phyloP scores from a whole-genome alignment of 1,284 basidiomycete species.

The Ceratobasidium sp. region DNA sequence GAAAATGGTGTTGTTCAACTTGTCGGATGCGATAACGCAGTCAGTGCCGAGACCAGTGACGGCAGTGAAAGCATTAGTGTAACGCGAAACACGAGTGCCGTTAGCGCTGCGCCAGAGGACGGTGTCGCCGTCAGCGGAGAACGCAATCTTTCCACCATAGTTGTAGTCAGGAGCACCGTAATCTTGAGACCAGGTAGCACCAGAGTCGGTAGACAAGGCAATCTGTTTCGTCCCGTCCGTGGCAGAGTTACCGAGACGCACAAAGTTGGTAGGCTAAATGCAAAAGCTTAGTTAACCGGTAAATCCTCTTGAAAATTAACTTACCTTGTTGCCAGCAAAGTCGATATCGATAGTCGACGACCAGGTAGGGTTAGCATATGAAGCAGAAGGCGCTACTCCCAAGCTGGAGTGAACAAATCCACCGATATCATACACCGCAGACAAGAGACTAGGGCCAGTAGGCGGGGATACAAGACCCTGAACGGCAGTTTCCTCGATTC shows the following conservation, averaged over 20 bases:
- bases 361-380: slow-evolving; percentile 67
- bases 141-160: slow-evolving; percentile 68
- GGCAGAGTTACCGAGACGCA: slow-evolving; percentile 63
- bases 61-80: slow-evolving; percentile 63
- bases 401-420: slow-evolving; percentile 69
- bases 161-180: slow-evolving; percentile 65
- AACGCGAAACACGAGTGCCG: slow-evolving; percentile 68
- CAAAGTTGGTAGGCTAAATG: slow-evolving; percentile 63
- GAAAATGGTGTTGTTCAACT: slow-evolving; percentile 68
- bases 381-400: slow-evolving; percentile 60
- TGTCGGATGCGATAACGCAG: slow-evolving; percentile 72
- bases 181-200: slow-evolving; percentile 67
- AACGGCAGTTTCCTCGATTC: slow-evolving; percentile 73
- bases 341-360: slow-evolving; percentile 62
- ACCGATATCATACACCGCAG: slow-evolving; percentile 70
- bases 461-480: slow-evolving; percentile 69
- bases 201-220: slow-evolving; percentile 68
- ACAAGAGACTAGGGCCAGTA: slow-evolving; percentile 65
- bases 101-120: slow-evolving; percentile 69
- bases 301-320: neutral
- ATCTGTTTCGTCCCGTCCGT: slow-evolving; percentile 65
- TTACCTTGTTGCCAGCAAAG: slow-evolving; percentile 66
- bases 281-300: neutral
- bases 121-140: slow-evolving; percentile 69
- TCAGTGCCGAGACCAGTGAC: slow-evolving; percentile 67